A percentile compares a stretch with the other conserved stretches of the same genome.
phyloP scores from a whole-genome alignment of 495 filamentous ascomycete species.

The Parachaetomium inaequale region DNA sequence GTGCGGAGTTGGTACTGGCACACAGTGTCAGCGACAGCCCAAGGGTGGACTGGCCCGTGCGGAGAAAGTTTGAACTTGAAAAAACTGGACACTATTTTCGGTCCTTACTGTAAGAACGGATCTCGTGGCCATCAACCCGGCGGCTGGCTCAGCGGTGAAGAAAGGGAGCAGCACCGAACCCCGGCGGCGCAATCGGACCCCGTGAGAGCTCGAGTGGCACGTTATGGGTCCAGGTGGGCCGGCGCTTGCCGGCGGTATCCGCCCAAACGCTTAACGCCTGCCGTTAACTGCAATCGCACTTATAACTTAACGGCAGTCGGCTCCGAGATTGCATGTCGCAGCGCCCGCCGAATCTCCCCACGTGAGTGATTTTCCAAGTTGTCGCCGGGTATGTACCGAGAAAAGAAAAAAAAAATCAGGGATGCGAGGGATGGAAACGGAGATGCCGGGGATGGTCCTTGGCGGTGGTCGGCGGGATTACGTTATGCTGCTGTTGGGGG shows the following conservation, averaged over 20 bases:
- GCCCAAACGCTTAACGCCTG: constrained; percentile 14
- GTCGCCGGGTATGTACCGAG: not conserved
- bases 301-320: constrained; percentile 28
- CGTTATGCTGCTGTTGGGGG: not conserved
- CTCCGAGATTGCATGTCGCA: constrained; percentile 13
- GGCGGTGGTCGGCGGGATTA: not conserved
- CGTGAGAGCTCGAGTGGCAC: no score
- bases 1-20: no score
- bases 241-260: constrained; percentile 20
- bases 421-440: constrained; percentile 8
- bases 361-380: constrained; percentile 16
- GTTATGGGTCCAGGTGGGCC: constrained; percentile 5
- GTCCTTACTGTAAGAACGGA: constrained; percentile 12
- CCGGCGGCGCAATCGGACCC: no score
- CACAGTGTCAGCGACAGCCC: no score
- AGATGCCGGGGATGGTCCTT: not conserved
- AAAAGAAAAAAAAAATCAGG: not conserved
- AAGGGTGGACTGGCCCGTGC: no score
- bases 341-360: not conserved
- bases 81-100: no score
- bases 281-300: constrained; percentile 27
- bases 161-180: no score
- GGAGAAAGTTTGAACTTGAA: no score
- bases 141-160: no score
- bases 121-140: not conserved